phyloP scores from a whole-genome alignment of 2,329 filamentous ascomycete genomes.

The Colletotrichum siamense region DNA sequence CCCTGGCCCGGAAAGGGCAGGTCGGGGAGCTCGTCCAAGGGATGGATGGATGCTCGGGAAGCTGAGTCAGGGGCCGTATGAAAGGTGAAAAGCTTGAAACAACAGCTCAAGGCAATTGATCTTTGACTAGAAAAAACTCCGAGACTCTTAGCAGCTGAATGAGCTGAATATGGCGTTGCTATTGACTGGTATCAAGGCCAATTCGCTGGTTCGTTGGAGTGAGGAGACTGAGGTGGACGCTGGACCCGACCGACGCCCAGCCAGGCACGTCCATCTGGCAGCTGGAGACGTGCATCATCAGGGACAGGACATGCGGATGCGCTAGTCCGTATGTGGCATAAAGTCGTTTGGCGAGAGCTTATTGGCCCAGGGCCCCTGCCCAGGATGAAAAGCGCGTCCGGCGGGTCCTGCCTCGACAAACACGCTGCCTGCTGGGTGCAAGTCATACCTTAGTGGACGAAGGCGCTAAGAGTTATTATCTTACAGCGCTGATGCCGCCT shows the following conservation, averaged over 20 bases:
- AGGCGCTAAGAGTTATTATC: background rate
- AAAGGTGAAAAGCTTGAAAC: background rate
- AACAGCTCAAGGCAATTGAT: background rate
- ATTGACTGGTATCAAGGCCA: background rate
- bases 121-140: background rate
- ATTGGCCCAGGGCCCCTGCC: conserved; percentile 1
- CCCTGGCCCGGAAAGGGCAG: background rate
- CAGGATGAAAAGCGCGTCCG: background rate
- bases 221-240: background rate
- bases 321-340: background rate
- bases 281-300: conserved; percentile 19
- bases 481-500: background rate
- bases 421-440: background rate
- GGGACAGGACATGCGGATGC: background rate
- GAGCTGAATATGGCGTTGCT: background rate
- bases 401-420: background rate
- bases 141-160: background rate
- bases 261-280: background rate
- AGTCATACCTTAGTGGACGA: background rate
- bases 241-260: background rate
- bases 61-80: conserved; percentile 13
- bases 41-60: background rate
- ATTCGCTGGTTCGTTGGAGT: background rate
- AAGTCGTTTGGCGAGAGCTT: background rate
- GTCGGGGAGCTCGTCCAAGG: background rate